Evolutionary conservation across 1,284 basidiomycete genomes (phyloP).

Genomic region (Ceraceosorus bombacis): DNA sequence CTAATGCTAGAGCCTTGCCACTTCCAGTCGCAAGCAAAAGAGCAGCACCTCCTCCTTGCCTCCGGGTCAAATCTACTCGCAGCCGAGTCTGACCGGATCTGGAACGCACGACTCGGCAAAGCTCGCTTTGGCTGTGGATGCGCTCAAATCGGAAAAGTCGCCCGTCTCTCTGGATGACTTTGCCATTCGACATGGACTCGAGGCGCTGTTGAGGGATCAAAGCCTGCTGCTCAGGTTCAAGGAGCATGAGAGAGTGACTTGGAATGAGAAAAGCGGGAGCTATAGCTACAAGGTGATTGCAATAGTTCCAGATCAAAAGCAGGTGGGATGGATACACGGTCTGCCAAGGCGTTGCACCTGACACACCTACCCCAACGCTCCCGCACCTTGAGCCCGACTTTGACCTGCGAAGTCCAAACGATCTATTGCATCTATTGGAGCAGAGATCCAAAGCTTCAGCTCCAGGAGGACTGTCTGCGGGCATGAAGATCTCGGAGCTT

Average conservation of each 20-base stretch:
- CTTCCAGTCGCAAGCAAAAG: no score
- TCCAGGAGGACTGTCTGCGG: constrained; percentile 45
- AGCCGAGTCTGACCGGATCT: constrained; percentile 72
- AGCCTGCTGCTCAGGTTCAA: constrained; percentile 69
- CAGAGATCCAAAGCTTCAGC: constrained; percentile 27
- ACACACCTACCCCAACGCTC: no score
- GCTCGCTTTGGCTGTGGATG: constrained; percentile 71
- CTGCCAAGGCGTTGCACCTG: no score
- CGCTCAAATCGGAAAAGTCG: constrained; percentile 59
- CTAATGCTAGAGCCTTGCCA: no score
- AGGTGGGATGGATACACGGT: no score
- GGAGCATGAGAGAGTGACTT: constrained; percentile 67
- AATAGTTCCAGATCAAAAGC: no score
- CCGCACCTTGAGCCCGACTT: constrained; percentile 54
- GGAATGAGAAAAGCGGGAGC: constrained; percentile 66
- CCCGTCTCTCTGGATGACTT: constrained; percentile 78
- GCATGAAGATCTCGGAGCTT: constrained; percentile 71
- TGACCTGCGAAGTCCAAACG: constrained; percentile 71
- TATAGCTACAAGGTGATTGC: constrained; percentile 68
- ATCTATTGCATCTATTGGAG: constrained; percentile 66
- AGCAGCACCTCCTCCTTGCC: no score
- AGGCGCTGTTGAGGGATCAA: constrained; percentile 60
- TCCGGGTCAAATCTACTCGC: constrained; percentile 59
- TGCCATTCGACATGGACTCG: constrained; percentile 67
- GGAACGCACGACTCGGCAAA: constrained; percentile 77